Evolutionary conservation across 192 early-diverging fungal genomes (phyloP).

Genomic region (Helicostylum pulchrum): DNA sequence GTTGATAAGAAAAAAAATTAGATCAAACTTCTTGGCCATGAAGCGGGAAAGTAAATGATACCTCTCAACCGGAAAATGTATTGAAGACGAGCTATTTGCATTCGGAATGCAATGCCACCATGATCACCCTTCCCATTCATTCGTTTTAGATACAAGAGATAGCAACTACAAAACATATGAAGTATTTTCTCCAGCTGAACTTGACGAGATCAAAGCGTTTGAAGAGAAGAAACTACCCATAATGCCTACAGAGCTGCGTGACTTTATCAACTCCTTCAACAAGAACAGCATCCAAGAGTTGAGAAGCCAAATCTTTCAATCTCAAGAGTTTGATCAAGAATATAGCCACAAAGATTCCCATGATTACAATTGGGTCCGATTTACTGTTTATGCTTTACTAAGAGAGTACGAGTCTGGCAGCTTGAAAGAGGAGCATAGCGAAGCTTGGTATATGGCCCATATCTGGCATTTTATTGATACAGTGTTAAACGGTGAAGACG

Average conservation of each 20-base stretch:
- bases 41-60: no score
- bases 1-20: no score
- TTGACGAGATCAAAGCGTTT: no score
- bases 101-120: not conserved
- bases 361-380: constrained; percentile 1
- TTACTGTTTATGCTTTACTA: not conserved
- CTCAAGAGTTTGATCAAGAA: not conserved
- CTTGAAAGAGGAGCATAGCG: not conserved
- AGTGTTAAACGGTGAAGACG: not conserved
- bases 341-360: constrained; percentile 4
- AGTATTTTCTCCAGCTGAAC: not conserved
- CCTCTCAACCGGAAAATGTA: no score
- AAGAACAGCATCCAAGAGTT: not conserved
- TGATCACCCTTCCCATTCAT: not conserved
- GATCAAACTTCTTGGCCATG: no score
- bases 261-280: not conserved
- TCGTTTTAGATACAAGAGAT: not conserved
- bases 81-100: constrained; percentile 1
- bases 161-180: no score
- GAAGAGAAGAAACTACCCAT: no score
- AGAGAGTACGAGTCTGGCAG: not conserved
- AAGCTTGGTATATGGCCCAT: not conserved
- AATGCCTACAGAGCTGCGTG: no score
- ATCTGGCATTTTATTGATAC: constrained; percentile 1
- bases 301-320: not conserved